These are phyloP conservation scores for Periconia sp. DNA, from an alignment of 2,329 filamentous ascomycete species.

Conservation along the genomic window DNA sequence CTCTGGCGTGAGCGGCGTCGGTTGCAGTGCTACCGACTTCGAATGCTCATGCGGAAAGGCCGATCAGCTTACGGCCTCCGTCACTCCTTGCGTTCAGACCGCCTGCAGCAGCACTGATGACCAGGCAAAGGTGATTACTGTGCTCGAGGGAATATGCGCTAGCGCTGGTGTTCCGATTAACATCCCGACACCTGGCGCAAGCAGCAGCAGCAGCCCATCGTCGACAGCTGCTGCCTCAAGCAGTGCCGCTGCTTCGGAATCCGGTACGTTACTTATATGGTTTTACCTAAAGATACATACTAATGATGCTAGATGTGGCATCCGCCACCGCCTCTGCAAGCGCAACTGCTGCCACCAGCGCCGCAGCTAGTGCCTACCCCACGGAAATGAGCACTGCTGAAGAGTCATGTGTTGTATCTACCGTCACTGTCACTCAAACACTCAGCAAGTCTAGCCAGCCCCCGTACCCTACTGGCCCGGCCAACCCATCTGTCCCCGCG, in stretches of 20 bases:
- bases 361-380: conserved; percentile 1
- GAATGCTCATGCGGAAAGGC: conserved; percentile 55
- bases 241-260: conserved; percentile 1
- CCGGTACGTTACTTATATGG: not conserved
- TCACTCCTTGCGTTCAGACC: conserved; percentile 52
- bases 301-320: not conserved
- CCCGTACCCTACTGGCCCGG: conserved; percentile 17
- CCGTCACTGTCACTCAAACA: conserved; percentile 13
- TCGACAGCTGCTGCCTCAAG: conserved; percentile 4
- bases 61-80: conserved; percentile 38
- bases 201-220: not conserved
- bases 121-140: conserved; percentile 35
- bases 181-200: conserved; percentile 9
- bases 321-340: conserved; percentile 6
- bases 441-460: conserved; percentile 5
- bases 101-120: conserved; percentile 44
- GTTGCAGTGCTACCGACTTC: conserved; percentile 51
- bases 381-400: conserved; percentile 1
- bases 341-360: too few relatives aligned
- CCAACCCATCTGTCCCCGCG: conserved; percentile 3
- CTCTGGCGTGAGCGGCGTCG: conserved; percentile 40
- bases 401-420: conserved; percentile 13
- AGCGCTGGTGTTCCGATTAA: conserved; percentile 30
- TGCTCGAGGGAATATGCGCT: conserved; percentile 31
- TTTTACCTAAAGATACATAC: not conserved